Percentiles rank a stretch among this genome's conserved stretches.
Conservation (phyloP, 352 stramenopile species). For the Phytophthora pinifolia region DNA sequence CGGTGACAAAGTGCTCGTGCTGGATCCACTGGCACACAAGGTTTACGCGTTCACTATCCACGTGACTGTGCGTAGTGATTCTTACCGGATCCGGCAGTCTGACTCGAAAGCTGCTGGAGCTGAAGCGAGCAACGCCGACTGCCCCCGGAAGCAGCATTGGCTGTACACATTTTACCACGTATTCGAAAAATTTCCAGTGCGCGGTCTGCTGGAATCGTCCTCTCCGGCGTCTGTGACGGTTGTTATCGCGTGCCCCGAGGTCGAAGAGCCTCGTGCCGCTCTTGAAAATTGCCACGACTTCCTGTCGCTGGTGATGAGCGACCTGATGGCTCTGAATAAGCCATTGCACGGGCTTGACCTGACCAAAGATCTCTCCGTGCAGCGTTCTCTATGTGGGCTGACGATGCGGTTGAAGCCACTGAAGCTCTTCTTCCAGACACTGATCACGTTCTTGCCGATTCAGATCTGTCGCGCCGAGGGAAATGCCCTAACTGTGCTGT, state of each 20-base stretch:
- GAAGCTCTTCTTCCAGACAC: slow-evolving; percentile 32
- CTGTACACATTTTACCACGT: slow-evolving; percentile 44
- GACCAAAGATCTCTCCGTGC: slow-evolving; percentile 15
- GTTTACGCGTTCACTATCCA: slow-evolving; percentile 28
- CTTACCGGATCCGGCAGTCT: slow-evolving; percentile 48
- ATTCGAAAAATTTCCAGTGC: slow-evolving; percentile 61
- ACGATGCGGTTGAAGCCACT: slow-evolving; percentile 18
- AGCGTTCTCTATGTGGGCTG: slow-evolving; percentile 1
- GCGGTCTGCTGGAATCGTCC: slow-evolving; percentile 18
- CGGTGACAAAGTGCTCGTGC: slow-evolving; percentile 33
- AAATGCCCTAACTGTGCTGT: slow-evolving; percentile 58
- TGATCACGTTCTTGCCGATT: slow-evolving; percentile 71
- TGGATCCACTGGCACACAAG: slow-evolving; percentile 32
- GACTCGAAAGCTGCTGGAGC: too few species aligned
- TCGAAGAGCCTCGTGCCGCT: neutral
- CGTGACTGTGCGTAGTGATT: slow-evolving; percentile 56
- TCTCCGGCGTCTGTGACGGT: slow-evolving; percentile 6
- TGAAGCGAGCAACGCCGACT: slow-evolving; percentile 11
- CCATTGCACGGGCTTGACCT: slow-evolving; percentile 35
- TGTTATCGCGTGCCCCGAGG: slow-evolving; percentile 7
- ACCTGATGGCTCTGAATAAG: slow-evolving; percentile 42
- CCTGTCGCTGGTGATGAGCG: slow-evolving; percentile 40
- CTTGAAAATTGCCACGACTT: slow-evolving; percentile 27
- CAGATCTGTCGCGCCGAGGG: slow-evolving; percentile 70
- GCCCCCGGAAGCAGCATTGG: slow-evolving; percentile 27